Conservation (phyloP, 2,329 filamentous ascomycete species). For the Lachnellula cervina region DNA sequence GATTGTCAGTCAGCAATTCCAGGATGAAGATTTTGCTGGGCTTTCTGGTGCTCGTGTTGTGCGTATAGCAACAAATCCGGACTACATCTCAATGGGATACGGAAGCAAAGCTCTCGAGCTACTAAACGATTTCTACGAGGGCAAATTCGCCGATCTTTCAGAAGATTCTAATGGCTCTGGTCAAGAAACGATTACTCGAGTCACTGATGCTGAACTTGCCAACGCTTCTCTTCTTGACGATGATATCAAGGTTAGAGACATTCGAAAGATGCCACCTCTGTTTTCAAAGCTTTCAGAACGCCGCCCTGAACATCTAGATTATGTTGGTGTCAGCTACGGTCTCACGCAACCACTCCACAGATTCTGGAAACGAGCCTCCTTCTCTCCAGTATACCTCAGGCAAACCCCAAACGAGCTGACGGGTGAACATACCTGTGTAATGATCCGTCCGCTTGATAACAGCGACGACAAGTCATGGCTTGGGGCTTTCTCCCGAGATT, state of each 20-base stretch:
- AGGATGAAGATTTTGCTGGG: slow-evolving; percentile 92
- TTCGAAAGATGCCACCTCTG: slow-evolving; percentile 85
- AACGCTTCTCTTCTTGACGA: slow-evolving; percentile 74
- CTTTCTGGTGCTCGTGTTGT: slow-evolving; percentile 90
- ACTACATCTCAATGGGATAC: slow-evolving; percentile 90
- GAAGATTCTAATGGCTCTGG: slow-evolving; percentile 57
- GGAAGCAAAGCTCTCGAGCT: slow-evolving; percentile 84
- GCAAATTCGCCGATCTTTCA: slow-evolving; percentile 79
- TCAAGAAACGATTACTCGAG: slow-evolving; percentile 63
- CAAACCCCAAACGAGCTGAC: slow-evolving; percentile 96
- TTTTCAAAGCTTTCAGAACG: slow-evolving; percentile 85
- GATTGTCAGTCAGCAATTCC: slow-evolving; percentile 96
- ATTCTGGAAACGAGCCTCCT: slow-evolving; percentile 90
- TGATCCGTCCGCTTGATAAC: slow-evolving; percentile 75
- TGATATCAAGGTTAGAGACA: slow-evolving; percentile 84
- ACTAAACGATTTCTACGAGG: slow-evolving; percentile 88
- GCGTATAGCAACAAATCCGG: slow-evolving; percentile 92
- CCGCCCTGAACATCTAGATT: slow-evolving; percentile 76
- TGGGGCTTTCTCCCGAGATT: slow-evolving; percentile 84
- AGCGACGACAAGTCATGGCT: slow-evolving; percentile 76
- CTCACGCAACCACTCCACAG: slow-evolving; percentile 82
- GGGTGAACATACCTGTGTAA: slow-evolving; percentile 95
- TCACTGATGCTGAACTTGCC: slow-evolving; percentile 77
- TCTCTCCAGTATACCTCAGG: slow-evolving; percentile 85
- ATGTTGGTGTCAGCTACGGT: slow-evolving; percentile 92